Conservation (phyloP, 1,139 yeast species). For the Protomyces macrosporus region DNA sequence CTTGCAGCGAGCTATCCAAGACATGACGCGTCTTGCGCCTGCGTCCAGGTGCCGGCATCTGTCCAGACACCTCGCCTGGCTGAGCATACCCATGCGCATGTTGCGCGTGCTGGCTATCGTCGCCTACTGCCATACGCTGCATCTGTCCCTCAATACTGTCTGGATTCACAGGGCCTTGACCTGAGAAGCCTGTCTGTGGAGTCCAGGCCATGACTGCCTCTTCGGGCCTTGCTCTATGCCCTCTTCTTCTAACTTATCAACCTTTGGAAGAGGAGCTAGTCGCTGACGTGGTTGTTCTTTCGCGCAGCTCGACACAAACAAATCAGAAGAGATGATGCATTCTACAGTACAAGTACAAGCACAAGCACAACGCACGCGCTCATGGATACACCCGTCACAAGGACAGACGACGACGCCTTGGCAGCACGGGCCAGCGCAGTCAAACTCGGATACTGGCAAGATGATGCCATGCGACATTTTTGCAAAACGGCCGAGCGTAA, state of each 20-base stretch:
- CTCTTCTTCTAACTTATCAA: not conserved
- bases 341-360: no score
- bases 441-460: conserved; percentile 51
- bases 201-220: not conserved
- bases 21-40: conserved; percentile 18
- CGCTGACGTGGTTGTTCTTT: no score
- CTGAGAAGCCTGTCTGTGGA: not conserved
- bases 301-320: no score
- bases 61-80: no score
- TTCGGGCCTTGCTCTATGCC: not conserved
- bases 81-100: not conserved
- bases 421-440: conserved; percentile 42
- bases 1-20: conserved; percentile 1
- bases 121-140: not conserved
- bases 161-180: not conserved
- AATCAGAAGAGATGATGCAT: no score
- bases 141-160: not conserved
- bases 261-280: not conserved
- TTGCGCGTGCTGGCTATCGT: not conserved
- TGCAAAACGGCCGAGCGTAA: conserved; percentile 40
- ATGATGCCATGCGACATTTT: conserved; percentile 47
- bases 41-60: not conserved
- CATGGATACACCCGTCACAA: conserved; percentile 4
- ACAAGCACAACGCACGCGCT: no score
- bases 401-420: conserved; percentile 24